Evolutionary conservation across 805 yeast genomes (phyloP), one percentile per base, ranked within the genome.

Genomic region (Nadsonia fulvescens): DNA sequence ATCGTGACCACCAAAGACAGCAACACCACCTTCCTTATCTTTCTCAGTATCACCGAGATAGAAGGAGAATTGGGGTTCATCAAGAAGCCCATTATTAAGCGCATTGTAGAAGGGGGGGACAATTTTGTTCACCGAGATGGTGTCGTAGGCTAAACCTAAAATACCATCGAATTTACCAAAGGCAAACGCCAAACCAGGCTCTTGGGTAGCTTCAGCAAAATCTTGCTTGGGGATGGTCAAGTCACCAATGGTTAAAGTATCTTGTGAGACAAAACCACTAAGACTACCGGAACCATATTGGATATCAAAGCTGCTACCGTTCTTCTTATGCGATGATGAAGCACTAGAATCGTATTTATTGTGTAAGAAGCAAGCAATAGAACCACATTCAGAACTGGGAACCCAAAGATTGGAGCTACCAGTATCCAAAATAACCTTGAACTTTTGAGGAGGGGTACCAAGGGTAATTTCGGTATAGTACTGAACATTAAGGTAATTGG

Each of bases 81-180:
- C 96, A 32, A 89, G 61, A 39, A 83, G 62, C 12, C 83, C 93
- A 43, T 66, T 64, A 35, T 69, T 54, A 33, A 83, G 63, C 32
- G 98, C 96, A 40, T 77, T 78, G 63, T 82, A 82, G 35, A 89
- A 54, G 22, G 98, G 98, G 30, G 98, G 96, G 15, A 79, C 93
- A 43, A 83, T 69, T 46, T 69, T 66, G 61, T 83, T 62, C 29
- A 79, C 94, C 9, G 95, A 67, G 40, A 89, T 82, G 28, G 93
- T 62, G 55, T 79, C 79, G 56, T 86, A 89, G 37, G 79, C 98
- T 40, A 89, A 67, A 38, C 98, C 98, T 36, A 89, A 61, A 39
- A 89, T 83, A 57, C 98, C 98, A 51, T 89, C 98, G 50, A 89
- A 89, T 57, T 89, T 86, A 53, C 94, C 98, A 54, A 89, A 89